Evolutionary conservation across 2,329 filamentous ascomycete species (phyloP).

Genomic region (Alternaria sp.): DNA sequence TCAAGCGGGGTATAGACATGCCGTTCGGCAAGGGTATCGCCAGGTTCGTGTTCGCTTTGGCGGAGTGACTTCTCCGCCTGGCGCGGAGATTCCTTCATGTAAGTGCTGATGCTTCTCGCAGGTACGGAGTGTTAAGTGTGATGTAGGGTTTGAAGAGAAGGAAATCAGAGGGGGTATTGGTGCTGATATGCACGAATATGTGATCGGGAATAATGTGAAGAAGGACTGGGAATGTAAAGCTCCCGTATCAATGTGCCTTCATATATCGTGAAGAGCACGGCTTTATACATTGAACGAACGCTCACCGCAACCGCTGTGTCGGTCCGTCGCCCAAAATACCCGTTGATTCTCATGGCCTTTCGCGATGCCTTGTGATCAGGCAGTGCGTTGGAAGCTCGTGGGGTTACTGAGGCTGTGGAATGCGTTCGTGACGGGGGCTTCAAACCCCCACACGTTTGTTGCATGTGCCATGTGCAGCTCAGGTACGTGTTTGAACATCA

Average conservation of each 20-base stretch:
- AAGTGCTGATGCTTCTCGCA: neutral
- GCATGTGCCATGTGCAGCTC: neutral
- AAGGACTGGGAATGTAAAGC: neutral
- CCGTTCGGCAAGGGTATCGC: neutral
- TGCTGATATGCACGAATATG: neutral
- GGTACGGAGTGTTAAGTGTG: neutral
- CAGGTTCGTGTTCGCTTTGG: neutral
- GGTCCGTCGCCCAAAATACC: neutral
- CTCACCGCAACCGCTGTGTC: neutral
- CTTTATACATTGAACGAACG: slow-evolving; percentile 15
- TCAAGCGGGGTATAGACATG: neutral
- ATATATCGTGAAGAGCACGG: slow-evolving; percentile 9
- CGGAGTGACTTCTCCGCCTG: slow-evolving; percentile 3
- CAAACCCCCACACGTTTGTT: slow-evolving; percentile 1
- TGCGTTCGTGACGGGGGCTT: slow-evolving; percentile 3
- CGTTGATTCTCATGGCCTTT: slow-evolving; percentile 4
- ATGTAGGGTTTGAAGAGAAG: slow-evolving; percentile 2
- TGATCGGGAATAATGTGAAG: slow-evolving; percentile 13
- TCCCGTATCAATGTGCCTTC: neutral
- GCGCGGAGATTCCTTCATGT: slow-evolving; percentile 19
- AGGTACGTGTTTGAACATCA: neutral
- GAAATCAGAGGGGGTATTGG: neutral
- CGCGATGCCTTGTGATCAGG: slow-evolving; percentile 42
- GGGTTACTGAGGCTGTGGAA: slow-evolving; percentile 2
- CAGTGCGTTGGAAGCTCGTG: slow-evolving; percentile 26